Evolutionary conservation across 768 basidiomycete genomes (phyloP).

Genomic region (Xanthoconium stramineum): DNA sequence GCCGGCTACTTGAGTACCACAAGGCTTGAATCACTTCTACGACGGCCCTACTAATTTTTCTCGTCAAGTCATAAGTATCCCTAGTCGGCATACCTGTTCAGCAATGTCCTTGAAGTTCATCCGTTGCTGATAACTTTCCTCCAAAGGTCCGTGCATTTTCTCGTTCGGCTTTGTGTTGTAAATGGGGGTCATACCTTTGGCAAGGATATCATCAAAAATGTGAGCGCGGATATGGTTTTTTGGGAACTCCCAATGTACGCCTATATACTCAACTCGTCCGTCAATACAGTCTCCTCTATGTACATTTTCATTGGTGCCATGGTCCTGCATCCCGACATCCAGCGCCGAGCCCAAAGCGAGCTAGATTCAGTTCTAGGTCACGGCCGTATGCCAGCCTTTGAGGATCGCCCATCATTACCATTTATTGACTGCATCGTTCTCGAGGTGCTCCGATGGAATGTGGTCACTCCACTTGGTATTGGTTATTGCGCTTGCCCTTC

Average conservation of each 20-base stretch:
- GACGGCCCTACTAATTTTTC: neutral
- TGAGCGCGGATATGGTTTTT: no score
- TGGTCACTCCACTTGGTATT: slow-evolving; percentile 10
- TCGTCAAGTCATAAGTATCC: neutral
- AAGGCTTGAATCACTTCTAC: neutral
- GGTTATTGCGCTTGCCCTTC: neutral
- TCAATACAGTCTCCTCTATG: slow-evolving; percentile 4
- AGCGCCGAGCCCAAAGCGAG: slow-evolving; percentile 10
- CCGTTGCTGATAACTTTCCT: no score
- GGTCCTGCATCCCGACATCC: slow-evolving; percentile 13
- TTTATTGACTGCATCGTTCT: slow-evolving; percentile 15
- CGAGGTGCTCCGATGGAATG: slow-evolving; percentile 12
- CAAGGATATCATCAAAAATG: no score
- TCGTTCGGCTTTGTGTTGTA: no score
- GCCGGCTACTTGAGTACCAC: neutral
- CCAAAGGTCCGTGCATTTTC: no score
- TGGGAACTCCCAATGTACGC: no score
- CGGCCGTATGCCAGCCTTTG: slow-evolving; percentile 11
- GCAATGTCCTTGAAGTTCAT: no score
- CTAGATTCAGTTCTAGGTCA: slow-evolving; percentile 10
- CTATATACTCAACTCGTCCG: neutral
- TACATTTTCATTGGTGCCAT: slow-evolving; percentile 11
- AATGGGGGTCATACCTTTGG: no score
- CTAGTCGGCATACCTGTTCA: no score
- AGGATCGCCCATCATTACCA: slow-evolving; percentile 12